Conservation (phyloP, 2,329 filamentous ascomycete genomes). For the Coniochaeta sp. region DNA sequence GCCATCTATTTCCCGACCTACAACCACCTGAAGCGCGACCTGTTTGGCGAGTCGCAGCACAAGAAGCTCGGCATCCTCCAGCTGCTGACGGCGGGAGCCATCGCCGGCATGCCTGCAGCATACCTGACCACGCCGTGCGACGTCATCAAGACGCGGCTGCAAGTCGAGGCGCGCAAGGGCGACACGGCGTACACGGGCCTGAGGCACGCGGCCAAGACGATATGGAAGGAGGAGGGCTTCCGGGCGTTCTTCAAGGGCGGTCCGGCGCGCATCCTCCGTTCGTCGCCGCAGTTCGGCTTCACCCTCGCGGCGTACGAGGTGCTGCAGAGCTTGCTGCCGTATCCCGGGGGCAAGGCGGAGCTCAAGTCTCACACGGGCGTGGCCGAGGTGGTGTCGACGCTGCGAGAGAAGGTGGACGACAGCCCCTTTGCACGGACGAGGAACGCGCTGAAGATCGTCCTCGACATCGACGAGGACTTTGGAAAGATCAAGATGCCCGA, state of each 20-base stretch:
- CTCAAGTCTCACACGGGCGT: conserved; percentile 49
- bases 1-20: conserved; percentile 99
- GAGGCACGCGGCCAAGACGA: conserved; percentile 75
- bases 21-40: conserved; percentile 85
- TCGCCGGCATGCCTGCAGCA: conserved; percentile 83
- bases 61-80: conserved; percentile 88
- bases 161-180: conserved; percentile 95
- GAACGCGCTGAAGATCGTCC: conserved; percentile 91
- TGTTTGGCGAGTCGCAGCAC: conserved; percentile 81
- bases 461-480: conserved; percentile 92
- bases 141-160: conserved; percentile 97
- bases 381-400: conserved; percentile 54
- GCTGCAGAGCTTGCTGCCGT: conserved; percentile 71
- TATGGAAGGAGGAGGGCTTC: conserved; percentile 88
- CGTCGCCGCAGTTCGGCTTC: conserved; percentile 96
- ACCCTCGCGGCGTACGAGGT: conserved; percentile 94
- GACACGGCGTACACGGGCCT: conserved; percentile 83
- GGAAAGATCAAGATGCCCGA: conserved; percentile 61
- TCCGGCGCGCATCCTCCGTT: conserved; percentile 88
- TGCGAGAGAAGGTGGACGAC: conserved; percentile 52
- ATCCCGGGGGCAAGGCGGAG: conserved; percentile 57
- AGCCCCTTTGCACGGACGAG: conserved; percentile 57
- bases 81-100: conserved; percentile 88
- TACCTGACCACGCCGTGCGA: conserved; percentile 97
- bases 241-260: conserved; percentile 98